Base-by-base conservation (phyloP, 2,329 filamentous ascomycete genomes). In the Esteya vermicola region DNA sequence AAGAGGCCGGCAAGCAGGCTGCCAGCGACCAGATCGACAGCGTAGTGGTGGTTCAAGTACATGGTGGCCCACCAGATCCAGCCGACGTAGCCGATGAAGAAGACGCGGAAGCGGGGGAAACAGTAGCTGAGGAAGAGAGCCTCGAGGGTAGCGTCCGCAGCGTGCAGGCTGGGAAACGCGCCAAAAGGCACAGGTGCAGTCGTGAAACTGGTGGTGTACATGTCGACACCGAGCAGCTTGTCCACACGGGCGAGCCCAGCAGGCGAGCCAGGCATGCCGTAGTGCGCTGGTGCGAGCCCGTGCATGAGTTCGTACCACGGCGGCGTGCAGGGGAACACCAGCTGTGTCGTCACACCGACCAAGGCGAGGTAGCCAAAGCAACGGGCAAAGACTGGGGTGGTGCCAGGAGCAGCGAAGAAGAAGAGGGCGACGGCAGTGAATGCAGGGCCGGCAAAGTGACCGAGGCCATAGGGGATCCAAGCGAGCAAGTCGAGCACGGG, bases 1-100 rank as follows among this genome's bases (percentile, higher is more conserved):
- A 81, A 77, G 38, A 81, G 66, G 12, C 79, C 79, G 20, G 85
- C 81, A 44, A 85, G 67, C 44, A 94, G 67, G 56, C 81, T 85
- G 50, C 89, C 89, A 27, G 64, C 85, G 21, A 95, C 85, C 38
- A 96, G 68, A 58, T 96, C 89, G 31, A 96, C 82, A 25, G 88
- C 89, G 57, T 96, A 96, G 64, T 96, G 89, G 61, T 96, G 89
- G 53, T 85, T 93, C 39, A 96, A 74, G 56, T 96, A 95, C 85
- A 96, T 94, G 50, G 89, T 96, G 12, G 88, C 83, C 86, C 89
- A 96, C 84, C 86, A 95, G 52, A 95, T 78, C 89, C 89, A 95
- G 55, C 82, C 72, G 33, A 82, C 81, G 60, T 95, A 96, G 47
- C 73, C 68, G 47, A 88, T 72, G 61, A 93, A 93, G 39, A 91